Base-by-base conservation (phyloP, 2,329 filamentous ascomycete genomes). In the Colletotrichum sidae region DNA sequence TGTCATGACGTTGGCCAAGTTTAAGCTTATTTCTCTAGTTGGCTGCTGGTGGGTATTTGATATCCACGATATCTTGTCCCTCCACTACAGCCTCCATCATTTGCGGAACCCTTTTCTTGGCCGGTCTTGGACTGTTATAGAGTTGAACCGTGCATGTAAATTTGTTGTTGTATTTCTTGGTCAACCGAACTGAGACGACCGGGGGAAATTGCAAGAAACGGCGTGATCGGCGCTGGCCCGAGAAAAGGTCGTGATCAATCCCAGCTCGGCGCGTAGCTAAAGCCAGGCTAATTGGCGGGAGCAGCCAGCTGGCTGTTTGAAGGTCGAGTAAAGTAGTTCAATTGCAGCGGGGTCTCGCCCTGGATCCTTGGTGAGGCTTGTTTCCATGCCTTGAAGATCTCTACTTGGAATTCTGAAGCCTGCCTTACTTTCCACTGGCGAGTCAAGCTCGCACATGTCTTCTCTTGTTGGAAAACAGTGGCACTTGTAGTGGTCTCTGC, bases 1-100 rank as follows among this genome's bases (percentile, higher is more conserved):
- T 52, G 51, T 37, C 2, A 63, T 66, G 63, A 66, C 63, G 63
- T 66, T 66, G 53, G 61, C 63, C 63, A 66, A 66, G 63, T 66
- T 66, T 66, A 63, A 63, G 63, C 63, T 63, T 66, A 66, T 53
- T 49, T 66, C 47, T 53, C 58, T 41, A 49, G 58, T 66, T 57
- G 63, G 63, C 59, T 50, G 49, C 13, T n/a, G 47, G 25, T n/a
- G 42, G 53, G 33, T 35, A 38, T 11, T 7, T 25, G n/a, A 57
- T 52, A 41, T 42, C 62, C 58, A 62, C 41, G 41, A 54, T 42
- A 25, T 51, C 58, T 62, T 56, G 58, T 49, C 46, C 51, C 52
- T 65, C 62, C 62, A 62, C 58, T 56, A 52, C 58, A 51, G 56
- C 51, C 51, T 52, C 35, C 51, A 51, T 38, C 11, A 13, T 55